These are phyloP conservation scores for Mycena olivaceomarginata DNA, from an alignment of 768 basidiomycete species.

Conservation along the genomic window DNA sequence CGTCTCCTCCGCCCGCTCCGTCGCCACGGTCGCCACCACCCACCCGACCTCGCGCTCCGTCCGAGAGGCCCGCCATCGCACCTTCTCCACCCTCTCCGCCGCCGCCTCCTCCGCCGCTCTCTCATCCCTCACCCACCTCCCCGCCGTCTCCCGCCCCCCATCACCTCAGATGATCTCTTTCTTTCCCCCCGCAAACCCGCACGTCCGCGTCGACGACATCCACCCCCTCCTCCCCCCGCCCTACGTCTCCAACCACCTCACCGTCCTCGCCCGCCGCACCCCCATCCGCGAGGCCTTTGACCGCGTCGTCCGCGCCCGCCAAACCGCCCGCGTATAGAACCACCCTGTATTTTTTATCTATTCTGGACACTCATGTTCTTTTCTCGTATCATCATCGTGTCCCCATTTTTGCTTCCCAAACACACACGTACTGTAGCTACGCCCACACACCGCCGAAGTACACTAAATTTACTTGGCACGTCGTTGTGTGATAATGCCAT, in stretches of 20 bases:
- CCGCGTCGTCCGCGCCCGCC: conserved; percentile 73
- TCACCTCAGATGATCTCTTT: conserved; percentile 72
- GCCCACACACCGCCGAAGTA: neutral
- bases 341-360: neutral
- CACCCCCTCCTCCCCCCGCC: conserved; percentile 85
- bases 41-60: conserved; percentile 60
- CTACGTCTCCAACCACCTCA: conserved; percentile 83
- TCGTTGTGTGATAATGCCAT: conserved; percentile 19
- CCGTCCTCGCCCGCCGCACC: conserved; percentile 77
- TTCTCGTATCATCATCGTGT: neutral
- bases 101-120: conserved; percentile 73
- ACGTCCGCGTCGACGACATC: conserved; percentile 74
- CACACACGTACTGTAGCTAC: neutral
- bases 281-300: conserved; percentile 85
- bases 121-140: conserved; percentile 74
- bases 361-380: neutral
- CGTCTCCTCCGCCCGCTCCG: conserved; percentile 76
- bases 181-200: conserved; percentile 79
- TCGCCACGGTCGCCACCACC: conserved; percentile 65
- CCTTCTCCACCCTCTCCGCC: conserved; percentile 75
- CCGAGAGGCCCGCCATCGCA: conserved; percentile 67
- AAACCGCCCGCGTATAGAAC: conserved; percentile 58
- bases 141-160: conserved; percentile 65
- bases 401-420: neutral
- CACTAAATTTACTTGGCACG: neutral